Conservation (phyloP, 305 asterid genomes). For the Fraxinus dipetala region DNA sequence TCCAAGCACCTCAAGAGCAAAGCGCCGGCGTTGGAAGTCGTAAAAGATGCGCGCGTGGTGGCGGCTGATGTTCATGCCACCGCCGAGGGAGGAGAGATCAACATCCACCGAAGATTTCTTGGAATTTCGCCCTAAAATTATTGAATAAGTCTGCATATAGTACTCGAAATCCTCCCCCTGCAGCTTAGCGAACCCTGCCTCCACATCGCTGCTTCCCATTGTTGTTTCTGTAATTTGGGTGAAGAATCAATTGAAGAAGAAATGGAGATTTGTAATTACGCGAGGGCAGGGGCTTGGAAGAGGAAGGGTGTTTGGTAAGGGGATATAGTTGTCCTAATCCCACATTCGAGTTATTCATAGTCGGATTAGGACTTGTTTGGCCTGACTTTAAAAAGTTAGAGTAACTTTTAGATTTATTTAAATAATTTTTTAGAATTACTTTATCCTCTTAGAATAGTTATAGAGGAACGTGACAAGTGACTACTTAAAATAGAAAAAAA, state of each 20-base stretch:
- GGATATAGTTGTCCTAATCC: not conserved
- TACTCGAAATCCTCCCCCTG: conserved; percentile 98
- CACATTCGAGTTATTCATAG: not conserved
- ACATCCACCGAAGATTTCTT: conserved; percentile 93
- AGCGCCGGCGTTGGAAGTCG: conserved; percentile 95
- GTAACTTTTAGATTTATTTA: no score
- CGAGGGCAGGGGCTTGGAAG: not conserved
- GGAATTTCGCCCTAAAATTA: conserved; percentile 85
- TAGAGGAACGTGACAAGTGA: no score
- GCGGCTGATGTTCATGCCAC: conserved; percentile 98
- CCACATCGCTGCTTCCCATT: conserved; percentile 75
- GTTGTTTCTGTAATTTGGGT: not conserved
- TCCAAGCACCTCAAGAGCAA: conserved; percentile 94
- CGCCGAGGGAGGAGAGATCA: conserved; percentile 96
- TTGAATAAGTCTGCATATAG: conserved; percentile 97
- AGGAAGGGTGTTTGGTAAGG: not conserved
- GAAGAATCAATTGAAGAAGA: not conserved
- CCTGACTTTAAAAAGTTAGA: no score
- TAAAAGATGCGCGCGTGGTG: conserved; percentile 97
- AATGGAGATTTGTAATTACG: not conserved
- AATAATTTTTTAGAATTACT: no score
- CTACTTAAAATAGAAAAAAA: no score
- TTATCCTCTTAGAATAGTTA: no score
- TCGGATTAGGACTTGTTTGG: no score
- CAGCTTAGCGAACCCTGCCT: conserved; percentile 93